Evolutionary conservation across 2,329 filamentous ascomycete genomes (phyloP).

Genomic region (Colletotrichum sp.): DNA sequence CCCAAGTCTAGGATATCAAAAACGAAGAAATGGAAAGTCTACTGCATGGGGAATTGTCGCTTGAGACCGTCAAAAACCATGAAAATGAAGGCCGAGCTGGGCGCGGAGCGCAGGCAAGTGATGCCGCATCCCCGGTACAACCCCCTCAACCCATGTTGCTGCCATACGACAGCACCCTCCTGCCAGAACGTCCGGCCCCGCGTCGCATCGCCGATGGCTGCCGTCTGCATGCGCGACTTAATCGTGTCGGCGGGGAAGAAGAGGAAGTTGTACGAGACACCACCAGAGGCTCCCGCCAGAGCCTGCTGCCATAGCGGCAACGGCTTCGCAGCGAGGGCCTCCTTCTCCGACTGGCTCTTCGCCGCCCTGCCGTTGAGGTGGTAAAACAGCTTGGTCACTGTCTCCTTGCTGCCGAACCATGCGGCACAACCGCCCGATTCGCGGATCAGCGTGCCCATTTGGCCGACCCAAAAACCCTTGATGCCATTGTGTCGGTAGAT

Average conservation of each 20-base stretch:
- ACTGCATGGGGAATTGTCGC: conserved; percentile 62
- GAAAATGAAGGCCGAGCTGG: conserved; percentile 98
- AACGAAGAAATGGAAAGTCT: conserved; percentile 15
- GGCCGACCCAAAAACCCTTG: conserved; percentile 91
- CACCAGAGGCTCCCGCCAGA: conserved; percentile 83
- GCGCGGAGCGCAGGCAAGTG: conserved; percentile 84
- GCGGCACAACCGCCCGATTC: conserved; percentile 93
- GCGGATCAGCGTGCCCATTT: conserved; percentile 89
- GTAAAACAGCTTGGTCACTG: conserved; percentile 74
- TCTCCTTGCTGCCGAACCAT: conserved; percentile 95
- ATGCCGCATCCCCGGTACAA: conserved; percentile 96
- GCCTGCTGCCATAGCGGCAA: conserved; percentile 88
- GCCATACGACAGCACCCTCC: conserved; percentile 79
- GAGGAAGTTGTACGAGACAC: conserved; percentile 94
- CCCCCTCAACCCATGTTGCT: conserved; percentile 79
- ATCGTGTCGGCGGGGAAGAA: conserved; percentile 98
- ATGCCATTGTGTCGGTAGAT: conserved; percentile 85
- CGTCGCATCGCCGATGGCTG: conserved; percentile 65
- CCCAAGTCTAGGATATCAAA: conserved; percentile 21
- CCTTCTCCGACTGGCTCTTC: conserved; percentile 42
- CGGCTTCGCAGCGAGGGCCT: conserved; percentile 50
- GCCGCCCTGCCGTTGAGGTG: conserved; percentile 53
- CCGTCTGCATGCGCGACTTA: conserved; percentile 96
- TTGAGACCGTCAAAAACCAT: conserved; percentile 91
- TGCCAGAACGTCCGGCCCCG: conserved; percentile 71